A percentile compares a stretch with the other conserved stretches of the same genome.
Evolutionary conservation across 768 basidiomycete species (phyloP).

Genomic region (Lactifluus pinguis): DNA sequence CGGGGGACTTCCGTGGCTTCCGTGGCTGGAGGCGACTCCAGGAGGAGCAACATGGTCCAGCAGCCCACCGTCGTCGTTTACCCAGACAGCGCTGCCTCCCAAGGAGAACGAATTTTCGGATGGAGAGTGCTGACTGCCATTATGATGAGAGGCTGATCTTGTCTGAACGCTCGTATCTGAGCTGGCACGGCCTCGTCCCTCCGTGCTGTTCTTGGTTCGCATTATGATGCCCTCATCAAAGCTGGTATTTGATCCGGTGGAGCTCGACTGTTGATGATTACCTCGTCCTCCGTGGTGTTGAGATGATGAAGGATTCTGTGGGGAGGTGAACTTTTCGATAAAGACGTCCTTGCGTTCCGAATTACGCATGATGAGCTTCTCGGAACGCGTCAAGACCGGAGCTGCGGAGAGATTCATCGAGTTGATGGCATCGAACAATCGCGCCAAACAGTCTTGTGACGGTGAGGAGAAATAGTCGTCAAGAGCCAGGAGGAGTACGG

Average conservation of each 20-base stretch:
- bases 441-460: conserved; percentile 81
- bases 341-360: conserved; percentile 92
- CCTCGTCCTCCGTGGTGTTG: background rate
- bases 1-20: conserved; percentile 37
- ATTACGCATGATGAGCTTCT: conserved; percentile 82
- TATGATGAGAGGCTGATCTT: conserved; percentile 20
- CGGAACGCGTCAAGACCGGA: conserved; percentile 67
- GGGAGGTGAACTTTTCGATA: conserved; percentile 58
- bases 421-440: conserved; percentile 89
- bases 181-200: conserved; percentile 7
- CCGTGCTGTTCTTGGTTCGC: conserved; percentile 20
- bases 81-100: conserved; percentile 79
- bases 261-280: conserved; percentile 20
- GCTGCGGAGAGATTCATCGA: conserved; percentile 78
- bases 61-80: conserved; percentile 57
- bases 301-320: conserved; percentile 1
- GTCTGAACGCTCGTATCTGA: conserved; percentile 7
- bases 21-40: conserved; percentile 26
- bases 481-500: conserved; percentile 84
- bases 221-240: conserved; percentile 61
- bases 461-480: conserved; percentile 91
- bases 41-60: conserved; percentile 31
- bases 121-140: conserved; percentile 41
- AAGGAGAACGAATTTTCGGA: conserved; percentile 69
- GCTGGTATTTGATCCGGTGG: conserved; percentile 50